A percentile compares a stretch with the other conserved stretches of the same genome.
Evolutionary conservation across 345 rosid species (phyloP).

Genomic region (Pelargonium nanum): DNA sequence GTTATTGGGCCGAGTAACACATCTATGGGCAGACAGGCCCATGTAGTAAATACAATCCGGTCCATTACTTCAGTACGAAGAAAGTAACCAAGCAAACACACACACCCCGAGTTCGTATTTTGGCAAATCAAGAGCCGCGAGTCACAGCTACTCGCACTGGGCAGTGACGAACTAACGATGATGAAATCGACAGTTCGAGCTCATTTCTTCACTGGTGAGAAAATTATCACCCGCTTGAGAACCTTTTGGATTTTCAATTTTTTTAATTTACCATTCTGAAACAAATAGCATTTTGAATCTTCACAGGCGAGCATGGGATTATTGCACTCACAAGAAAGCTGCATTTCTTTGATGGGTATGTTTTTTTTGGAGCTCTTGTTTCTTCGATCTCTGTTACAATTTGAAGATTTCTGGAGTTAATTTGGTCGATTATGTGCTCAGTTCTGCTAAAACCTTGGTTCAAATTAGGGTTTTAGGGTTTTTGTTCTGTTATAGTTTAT

Average conservation of each 20-base stretch:
- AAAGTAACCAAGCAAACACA: too few relatives aligned
- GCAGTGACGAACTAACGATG: neutral
- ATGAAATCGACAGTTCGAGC: neutral
- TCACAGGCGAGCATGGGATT: neutral
- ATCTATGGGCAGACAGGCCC: too few relatives aligned
- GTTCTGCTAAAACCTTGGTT: neutral
- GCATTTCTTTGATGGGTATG: neutral
- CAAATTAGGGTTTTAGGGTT: too few relatives aligned
- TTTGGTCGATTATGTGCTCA: too few relatives aligned
- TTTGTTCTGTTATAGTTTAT: too few relatives aligned
- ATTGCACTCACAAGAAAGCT: neutral
- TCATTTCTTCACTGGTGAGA: neutral
- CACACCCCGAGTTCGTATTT: too few relatives aligned
- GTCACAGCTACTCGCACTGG: neutral
- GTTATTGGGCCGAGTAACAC: too few relatives aligned
- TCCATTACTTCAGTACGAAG: too few relatives aligned
- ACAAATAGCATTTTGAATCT: neutral
- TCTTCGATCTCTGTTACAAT: neutral
- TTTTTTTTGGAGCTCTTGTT: neutral
- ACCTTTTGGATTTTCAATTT: neutral
- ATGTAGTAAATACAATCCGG: too few relatives aligned
- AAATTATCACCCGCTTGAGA: too few relatives aligned
- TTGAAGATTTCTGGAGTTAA: neutral
- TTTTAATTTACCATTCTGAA: neutral
- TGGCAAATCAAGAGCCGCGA: too few relatives aligned